phyloP scores from a whole-genome alignment of 345 rosid species.

The Conringia planisiliqua region DNA sequence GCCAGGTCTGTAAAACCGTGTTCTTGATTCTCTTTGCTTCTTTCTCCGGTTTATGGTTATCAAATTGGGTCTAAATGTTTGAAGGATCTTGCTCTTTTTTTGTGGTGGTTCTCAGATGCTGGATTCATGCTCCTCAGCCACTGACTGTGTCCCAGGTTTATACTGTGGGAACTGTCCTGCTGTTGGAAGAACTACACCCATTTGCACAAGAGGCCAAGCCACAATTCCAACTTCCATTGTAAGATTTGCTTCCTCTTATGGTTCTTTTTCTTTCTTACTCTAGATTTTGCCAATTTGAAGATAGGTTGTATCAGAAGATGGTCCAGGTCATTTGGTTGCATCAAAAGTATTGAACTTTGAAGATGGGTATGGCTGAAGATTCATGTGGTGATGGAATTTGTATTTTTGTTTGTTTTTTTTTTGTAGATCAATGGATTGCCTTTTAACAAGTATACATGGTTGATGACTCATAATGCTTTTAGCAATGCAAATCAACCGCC shows the following conservation, averaged over 20 bases:
- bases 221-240: constrained; percentile 70
- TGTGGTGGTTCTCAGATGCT: constrained; percentile 45
- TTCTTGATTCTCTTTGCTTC: constrained; percentile 25
- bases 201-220: constrained; percentile 89
- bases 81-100: neutral
- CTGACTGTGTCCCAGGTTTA: constrained; percentile 75
- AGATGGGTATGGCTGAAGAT: neutral
- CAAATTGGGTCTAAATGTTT: constrained; percentile 20
- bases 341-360: constrained; percentile 10
- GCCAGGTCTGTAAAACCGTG: constrained; percentile 49
- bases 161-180: constrained; percentile 90
- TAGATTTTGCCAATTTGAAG: constrained; percentile 4
- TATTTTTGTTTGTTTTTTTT: neutral
- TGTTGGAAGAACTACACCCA: constrained; percentile 60
- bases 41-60: neutral
- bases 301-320: neutral
- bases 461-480: constrained; percentile 90
- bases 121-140: constrained; percentile 56
- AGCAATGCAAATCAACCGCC: constrained; percentile 85
- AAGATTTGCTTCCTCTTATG: constrained; percentile 26
- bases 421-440: constrained; percentile 74
- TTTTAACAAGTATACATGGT: constrained; percentile 93
- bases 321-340: neutral
- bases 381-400: neutral
- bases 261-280: neutral